These are phyloP conservation scores for Fraxinus xanthoxyloides DNA, from an alignment of 305 asterid genomes.

Conservation along the genomic window DNA sequence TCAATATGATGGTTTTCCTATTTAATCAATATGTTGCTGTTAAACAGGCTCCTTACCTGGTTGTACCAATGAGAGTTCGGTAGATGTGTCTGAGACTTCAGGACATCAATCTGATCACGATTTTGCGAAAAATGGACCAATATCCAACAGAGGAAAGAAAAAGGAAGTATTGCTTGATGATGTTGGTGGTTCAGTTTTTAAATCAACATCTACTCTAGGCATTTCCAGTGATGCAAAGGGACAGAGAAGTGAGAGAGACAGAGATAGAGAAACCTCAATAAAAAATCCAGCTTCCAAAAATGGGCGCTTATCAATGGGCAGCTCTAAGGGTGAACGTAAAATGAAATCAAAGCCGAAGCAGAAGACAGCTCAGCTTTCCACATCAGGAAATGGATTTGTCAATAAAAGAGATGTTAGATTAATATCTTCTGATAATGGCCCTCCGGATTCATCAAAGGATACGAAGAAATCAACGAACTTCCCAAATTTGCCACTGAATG, in stretches of 20 bases:
- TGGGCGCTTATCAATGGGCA: conserved; percentile 35
- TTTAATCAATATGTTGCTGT: conserved; percentile 13
- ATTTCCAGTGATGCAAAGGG: conserved; percentile 73
- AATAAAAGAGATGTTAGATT: conserved; percentile 56
- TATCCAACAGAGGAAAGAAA: conserved; percentile 76
- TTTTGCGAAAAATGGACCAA: conserved; percentile 62
- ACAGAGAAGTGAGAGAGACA: conserved; percentile 62
- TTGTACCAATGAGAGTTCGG: conserved; percentile 36
- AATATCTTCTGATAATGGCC: conserved; percentile 40
- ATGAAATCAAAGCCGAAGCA: conserved; percentile 78
- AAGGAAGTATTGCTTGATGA: conserved; percentile 82
- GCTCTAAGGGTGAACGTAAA: conserved; percentile 81
- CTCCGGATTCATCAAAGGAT: conserved; percentile 32
- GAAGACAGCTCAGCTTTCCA: conserved; percentile 78
- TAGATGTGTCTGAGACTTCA: conserved; percentile 38
- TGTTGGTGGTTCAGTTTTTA: conserved; percentile 45
- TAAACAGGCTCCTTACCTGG: conserved; percentile 28
- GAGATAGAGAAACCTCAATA: conserved; percentile 17
- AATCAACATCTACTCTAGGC: conserved; percentile 51
- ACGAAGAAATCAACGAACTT: conserved; percentile 39
- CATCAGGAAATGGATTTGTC: conserved; percentile 58
- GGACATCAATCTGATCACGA: conserved; percentile 44
- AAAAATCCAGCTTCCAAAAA: conserved; percentile 47
- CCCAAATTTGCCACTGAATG: conserved; percentile 47
- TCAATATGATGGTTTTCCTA: neutral